A percentile compares a stretch with the other conserved stretches of the same genome.
Evolutionary conservation across 352 stramenopile genomes (phyloP).

Genomic region (Phytophthora crassamura): DNA sequence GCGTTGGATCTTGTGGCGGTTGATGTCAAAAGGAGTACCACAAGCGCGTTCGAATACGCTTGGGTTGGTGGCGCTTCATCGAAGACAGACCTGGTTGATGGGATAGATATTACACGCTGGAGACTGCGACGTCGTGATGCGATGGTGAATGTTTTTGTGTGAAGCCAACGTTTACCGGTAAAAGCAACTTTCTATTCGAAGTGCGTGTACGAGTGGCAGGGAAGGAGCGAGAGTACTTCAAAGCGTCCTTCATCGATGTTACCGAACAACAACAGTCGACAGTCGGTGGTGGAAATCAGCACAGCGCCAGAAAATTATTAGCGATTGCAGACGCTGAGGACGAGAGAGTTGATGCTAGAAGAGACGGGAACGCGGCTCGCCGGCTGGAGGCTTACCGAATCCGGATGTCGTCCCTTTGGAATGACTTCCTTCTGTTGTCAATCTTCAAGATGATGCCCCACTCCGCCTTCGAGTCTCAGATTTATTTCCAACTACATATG

Average conservation of each 20-base stretch:
- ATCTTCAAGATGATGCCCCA: slow-evolving; percentile 9
- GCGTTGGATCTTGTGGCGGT: slow-evolving; percentile 23
- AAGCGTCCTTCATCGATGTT: slow-evolving; percentile 5
- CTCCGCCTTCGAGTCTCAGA: slow-evolving; percentile 15
- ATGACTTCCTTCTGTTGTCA: slow-evolving; percentile 6
- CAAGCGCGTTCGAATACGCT: slow-evolving; percentile 19
- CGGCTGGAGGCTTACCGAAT: slow-evolving; percentile 4
- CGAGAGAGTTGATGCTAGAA: neutral
- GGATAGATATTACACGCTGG: slow-evolving; percentile 24
- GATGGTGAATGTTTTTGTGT: slow-evolving; percentile 20
- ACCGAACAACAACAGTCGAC: neutral
- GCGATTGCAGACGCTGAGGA: neutral
- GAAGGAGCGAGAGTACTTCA: slow-evolving; percentile 12
- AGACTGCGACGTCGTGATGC: slow-evolving; percentile 24
- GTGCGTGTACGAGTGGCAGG: slow-evolving; percentile 9
- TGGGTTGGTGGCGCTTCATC: slow-evolving; percentile 26
- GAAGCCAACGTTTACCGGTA: slow-evolving; percentile 8
- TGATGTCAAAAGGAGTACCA: slow-evolving; percentile 20
- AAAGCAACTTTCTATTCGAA: slow-evolving; percentile 17
- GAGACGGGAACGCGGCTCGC: neutral
- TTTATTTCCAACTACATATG: slow-evolving; percentile 9
- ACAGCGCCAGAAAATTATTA: neutral
- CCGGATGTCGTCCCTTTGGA: slow-evolving; percentile 1
- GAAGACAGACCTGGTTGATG: slow-evolving; percentile 1
- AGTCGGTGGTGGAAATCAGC: neutral